These are phyloP conservation scores for Mercurialis annua DNA, from an alignment of 345 rosid species.

Conservation along the genomic window DNA sequence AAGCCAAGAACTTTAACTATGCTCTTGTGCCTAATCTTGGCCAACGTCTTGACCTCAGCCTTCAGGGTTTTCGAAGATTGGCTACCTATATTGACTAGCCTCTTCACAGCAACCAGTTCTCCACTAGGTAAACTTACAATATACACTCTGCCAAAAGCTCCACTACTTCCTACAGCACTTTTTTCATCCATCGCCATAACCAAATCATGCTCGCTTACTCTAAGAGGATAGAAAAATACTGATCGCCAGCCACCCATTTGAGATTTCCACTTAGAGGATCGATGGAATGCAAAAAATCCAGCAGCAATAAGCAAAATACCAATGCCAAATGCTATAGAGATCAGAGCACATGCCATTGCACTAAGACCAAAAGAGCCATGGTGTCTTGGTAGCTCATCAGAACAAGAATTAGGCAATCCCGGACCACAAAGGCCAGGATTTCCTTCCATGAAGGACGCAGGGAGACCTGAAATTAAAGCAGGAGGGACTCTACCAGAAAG, in stretches of 20 bases:
- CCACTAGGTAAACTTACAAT: slow-evolving; percentile 65
- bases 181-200: slow-evolving; percentile 64
- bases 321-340: slow-evolving; percentile 61
- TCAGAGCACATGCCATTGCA: slow-evolving; percentile 46
- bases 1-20: slow-evolving; percentile 70
- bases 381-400: slow-evolving; percentile 37
- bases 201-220: slow-evolving; percentile 69
- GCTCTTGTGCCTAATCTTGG: slow-evolving; percentile 83
- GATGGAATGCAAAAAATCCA: slow-evolving; percentile 47
- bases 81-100: slow-evolving; percentile 56
- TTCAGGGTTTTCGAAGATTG: slow-evolving; percentile 63
- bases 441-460: slow-evolving; percentile 88
- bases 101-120: slow-evolving; percentile 76
- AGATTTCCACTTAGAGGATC: slow-evolving; percentile 48
- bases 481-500: slow-evolving; percentile 61
- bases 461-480: slow-evolving; percentile 78
- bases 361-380: slow-evolving; percentile 34
- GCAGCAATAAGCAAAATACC: slow-evolving; percentile 48
- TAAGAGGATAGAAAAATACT: slow-evolving; percentile 77
- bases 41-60: slow-evolving; percentile 77
- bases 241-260: slow-evolving; percentile 61
- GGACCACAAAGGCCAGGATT: slow-evolving; percentile 83
- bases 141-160: slow-evolving; percentile 62
- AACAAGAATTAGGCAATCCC: slow-evolving; percentile 62
- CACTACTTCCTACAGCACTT: slow-evolving; percentile 50